Base-by-base conservation (phyloP, 768 basidiomycete genomes). In the Rhizopogon rudus region DNA sequence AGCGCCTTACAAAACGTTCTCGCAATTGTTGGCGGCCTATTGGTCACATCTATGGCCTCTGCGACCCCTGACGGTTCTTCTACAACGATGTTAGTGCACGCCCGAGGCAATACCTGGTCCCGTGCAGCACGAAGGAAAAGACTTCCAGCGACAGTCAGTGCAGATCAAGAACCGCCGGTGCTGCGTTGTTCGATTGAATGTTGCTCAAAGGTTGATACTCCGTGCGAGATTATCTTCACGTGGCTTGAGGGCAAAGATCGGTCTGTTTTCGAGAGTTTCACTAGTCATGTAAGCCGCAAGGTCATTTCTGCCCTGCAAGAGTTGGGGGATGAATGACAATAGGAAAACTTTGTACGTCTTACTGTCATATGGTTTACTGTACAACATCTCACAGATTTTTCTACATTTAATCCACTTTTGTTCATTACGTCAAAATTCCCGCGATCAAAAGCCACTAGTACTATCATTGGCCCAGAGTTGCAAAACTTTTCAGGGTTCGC, bases 191-290 rank as follows among this genome's bases (percentile, higher is more conserved):
- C 62, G 41, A 74, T 63, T 29, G 60, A 61, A 41, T 66, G 66
- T 54, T 17, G 46, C 37, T 54, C 52, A 53, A 40, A 56, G 39
- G 41, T 6, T 12, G 49, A 37, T 29, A 43, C 20, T 33, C 52
- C 28, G 3, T 45, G 52, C 22, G 45, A 50, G 8, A 44, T 87
- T 42, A 55, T 39, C 40, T 25, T 20, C 53, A 62, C 43, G 54
- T 91, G 91, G 90, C 63, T 84, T 20, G 72, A 72, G 49, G 91
- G 91, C 0, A 64, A 55, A 28, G 82, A 90, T 29, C 65, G 85
- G 42, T 59, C 58, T 0, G 45, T 87, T 51, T 86, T 87, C 44
- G 87, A 89, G 62, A 81, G 85, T 40, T 86, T 92, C 58, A 76
- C 75, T 20, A 81, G 81, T 57, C 88, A 91, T 74, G 69, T 89